Base-by-base conservation (phyloP, 768 basidiomycete genomes). In the Lenzites betulinus region DNA sequence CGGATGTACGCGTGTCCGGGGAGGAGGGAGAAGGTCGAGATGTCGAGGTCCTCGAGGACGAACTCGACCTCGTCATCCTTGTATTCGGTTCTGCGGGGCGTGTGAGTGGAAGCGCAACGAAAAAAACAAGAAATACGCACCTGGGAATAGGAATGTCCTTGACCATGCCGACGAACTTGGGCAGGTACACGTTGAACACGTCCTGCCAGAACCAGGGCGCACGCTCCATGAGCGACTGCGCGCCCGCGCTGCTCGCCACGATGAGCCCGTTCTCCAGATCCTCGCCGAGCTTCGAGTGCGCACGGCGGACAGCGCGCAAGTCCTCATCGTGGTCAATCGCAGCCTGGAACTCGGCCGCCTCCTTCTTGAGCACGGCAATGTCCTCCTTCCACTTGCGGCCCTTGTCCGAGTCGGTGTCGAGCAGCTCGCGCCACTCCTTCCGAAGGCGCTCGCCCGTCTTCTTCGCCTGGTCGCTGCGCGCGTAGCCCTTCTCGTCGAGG, bases 121-220 rank as follows among this genome's bases (percentile, higher is more conserved):
- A 46, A 7, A 20, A 8, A 59, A 26, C 18, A 33, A 1, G 22
- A 1, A 15, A 22, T 2, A 65, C 76, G 18, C 58, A 84, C 88
- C 88, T 81, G 7, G 89, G 89, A 51, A 90, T 89, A 12, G 89
- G 89, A 15, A 90, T 72, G 53, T 83, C 81, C 65, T 83, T 82
- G 69, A 90, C 62, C 67, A 81, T 73, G 26, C 60, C 65, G 56
- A 88, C 69, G 1, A 83, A 35, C 9, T 81, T 80, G 16, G 91
- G 92, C 0, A 89, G 70, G 67, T 92, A 93, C 16, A 92, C 88
- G 66, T 87, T 89, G 77, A 91, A 87, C 7, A 93, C 60, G 61
- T 95, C 93, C 70, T 87, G 82, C 87, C 87, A 90, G 74, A 90
- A 83, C 89, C 89, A 91, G 1, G 85, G 81, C 6, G 82, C 80